A percentile compares a stretch with the other conserved stretches of the same genome.
phyloP scores from a whole-genome alignment of 192 early-diverging fungal genomes.

The Dissophora globulifera region DNA sequence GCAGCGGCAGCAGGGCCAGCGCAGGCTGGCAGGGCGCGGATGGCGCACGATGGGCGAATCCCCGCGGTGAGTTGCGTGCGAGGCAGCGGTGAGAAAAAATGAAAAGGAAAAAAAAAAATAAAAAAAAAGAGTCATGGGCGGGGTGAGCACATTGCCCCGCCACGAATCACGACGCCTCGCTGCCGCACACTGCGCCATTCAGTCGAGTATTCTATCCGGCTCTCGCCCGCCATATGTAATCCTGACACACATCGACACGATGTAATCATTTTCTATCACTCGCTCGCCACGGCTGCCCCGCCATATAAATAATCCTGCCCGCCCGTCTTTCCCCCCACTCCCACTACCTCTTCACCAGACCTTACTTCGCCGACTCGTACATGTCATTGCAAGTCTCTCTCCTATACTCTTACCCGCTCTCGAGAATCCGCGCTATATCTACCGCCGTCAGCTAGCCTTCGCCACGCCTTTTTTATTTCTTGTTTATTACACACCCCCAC shows the following conservation, averaged over 20 bases:
- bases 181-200: too few species aligned
- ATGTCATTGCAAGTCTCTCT: slow-evolving; percentile 21
- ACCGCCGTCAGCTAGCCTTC: slow-evolving; percentile 21
- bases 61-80: too few species aligned
- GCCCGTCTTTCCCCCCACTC: neutral
- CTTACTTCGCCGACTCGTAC: too few species aligned
- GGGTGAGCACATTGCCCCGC: too few species aligned
- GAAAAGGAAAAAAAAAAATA: too few species aligned
- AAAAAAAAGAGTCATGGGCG: too few species aligned
- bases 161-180: too few species aligned
- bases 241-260: slow-evolving; percentile 2
- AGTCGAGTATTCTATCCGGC: too few species aligned
- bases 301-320: slow-evolving; percentile 16
- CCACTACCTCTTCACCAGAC: slow-evolving; percentile 5
- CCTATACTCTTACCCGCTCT: slow-evolving; percentile 9
- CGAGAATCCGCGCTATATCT: slow-evolving; percentile 8
- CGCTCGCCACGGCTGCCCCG: neutral
- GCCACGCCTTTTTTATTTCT: slow-evolving; percentile 7
- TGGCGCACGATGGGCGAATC: too few species aligned
- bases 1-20: neutral
- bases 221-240: slow-evolving; percentile 4
- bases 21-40: too few species aligned
- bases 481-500: slow-evolving; percentile 1
- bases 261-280: slow-evolving; percentile 23
- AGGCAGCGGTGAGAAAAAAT: too few species aligned